Base-by-base conservation (phyloP, 2,329 filamentous ascomycete species). In the Lasiodiplodia sp. region DNA sequence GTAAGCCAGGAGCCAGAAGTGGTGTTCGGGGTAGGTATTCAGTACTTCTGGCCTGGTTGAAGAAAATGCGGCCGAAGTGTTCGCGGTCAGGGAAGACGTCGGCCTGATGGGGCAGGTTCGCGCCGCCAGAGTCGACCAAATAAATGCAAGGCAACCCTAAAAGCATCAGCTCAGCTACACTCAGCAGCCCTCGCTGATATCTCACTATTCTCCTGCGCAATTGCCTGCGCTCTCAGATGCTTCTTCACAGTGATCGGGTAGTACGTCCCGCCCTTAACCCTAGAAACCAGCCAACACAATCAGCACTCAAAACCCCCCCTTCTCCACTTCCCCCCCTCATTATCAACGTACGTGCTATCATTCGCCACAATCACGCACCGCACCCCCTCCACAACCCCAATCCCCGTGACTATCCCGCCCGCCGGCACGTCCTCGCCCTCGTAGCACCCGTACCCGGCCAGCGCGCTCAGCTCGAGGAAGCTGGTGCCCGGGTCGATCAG, bases 231-330 rank as follows among this genome's bases (percentile, higher is more conserved):
- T 71, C 95, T 89, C 18, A 98, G 85, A 80, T 98, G 96, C 85
- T 99, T 99, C 84, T 97, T 97, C 69, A 98, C 93, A 0, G 95
- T 99, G 74, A 98, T 93, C 1, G 95, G 95, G 77, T 95, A 98
- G 82, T 99, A 99, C 1, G 95, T 97, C 28, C 95, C 95, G 65
- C 95, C 95, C 83, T 98, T 99, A 76, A 98, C 95, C 21, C 74
- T 78, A 63, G 66, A 55, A n/a, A 47, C 12, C 49, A 12, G 2
- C 18, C 47, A 21, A n/a, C 31, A 40, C 55, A 67, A 44, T 51
- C 40, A 49, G 16, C 18, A 44, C 31, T 18, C 49, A 28, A 37
- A 11, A 4, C 28, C 1, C 18, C 18, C 55, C 21, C 57, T n/a
- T 21, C 1, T 18, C 5, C 14, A 6, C n/a, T 21, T 31, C 51